phyloP scores from a whole-genome alignment of 495 filamentous ascomycete species.

The Astrocystis sublimbata region DNA sequence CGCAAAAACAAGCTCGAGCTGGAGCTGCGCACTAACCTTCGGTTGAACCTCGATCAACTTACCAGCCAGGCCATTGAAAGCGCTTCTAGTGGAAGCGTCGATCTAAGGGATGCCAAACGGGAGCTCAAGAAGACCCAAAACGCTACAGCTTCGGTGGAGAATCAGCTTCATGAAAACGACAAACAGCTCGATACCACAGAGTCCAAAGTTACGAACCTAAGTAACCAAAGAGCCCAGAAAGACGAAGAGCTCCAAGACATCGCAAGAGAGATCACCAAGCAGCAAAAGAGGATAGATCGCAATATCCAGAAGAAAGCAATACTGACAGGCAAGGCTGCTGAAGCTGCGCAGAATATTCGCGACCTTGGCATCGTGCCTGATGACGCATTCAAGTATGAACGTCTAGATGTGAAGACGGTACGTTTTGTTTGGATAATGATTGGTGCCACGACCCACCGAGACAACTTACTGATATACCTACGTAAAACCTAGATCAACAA shows the following conservation, averaged over 20 bases:
- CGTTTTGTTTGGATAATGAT: constrained; percentile 23
- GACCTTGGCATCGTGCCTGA: constrained; percentile 93
- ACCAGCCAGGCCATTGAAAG: constrained; percentile 73
- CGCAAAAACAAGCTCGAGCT: constrained; percentile 78
- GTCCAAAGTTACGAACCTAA: constrained; percentile 57
- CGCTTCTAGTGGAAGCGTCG: constrained; percentile 59
- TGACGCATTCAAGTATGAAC: constrained; percentile 90
- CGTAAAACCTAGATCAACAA: constrained; percentile 64
- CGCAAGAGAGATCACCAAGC: constrained; percentile 76
- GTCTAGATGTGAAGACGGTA: constrained; percentile 71
- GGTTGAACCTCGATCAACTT: constrained; percentile 83
- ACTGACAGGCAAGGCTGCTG: constrained; percentile 70
- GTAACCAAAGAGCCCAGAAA: constrained; percentile 64
- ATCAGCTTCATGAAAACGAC: constrained; percentile 71
- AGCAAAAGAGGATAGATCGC: constrained; percentile 90
- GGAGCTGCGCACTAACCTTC: constrained; percentile 81
- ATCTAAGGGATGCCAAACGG: constrained; percentile 74
- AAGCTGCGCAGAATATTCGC: constrained; percentile 83
- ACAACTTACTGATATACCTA: constrained; percentile 19
- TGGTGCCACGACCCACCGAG: not conserved
- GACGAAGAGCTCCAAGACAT: constrained; percentile 72
- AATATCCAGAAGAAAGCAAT: constrained; percentile 82
- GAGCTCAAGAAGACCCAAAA: constrained; percentile 77
- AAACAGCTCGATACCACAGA: constrained; percentile 66
- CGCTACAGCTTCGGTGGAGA: constrained; percentile 60